phyloP scores from a whole-genome alignment of 2,329 filamentous ascomycete species.

The Fusarium hainanense region DNA sequence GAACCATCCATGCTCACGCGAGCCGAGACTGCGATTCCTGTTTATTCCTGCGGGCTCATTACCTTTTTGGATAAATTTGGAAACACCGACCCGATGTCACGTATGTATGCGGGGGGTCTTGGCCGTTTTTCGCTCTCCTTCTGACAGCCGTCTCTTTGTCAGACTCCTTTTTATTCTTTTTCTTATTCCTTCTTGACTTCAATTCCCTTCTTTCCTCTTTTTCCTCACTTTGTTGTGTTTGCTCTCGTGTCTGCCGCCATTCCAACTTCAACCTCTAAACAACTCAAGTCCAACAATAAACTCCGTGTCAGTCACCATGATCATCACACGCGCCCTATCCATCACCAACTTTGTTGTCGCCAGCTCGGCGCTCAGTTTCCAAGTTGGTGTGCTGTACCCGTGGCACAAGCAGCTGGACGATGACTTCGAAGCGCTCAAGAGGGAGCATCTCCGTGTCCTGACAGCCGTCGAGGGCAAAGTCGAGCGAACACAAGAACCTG shows the following conservation, averaged over 20 bases:
- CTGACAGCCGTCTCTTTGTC: not conserved
- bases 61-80: constrained; percentile 37
- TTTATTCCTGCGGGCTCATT: constrained; percentile 32
- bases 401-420: constrained; percentile 75
- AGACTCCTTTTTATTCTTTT: constrained; percentile 10
- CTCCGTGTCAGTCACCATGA: constrained; percentile 28
- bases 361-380: constrained; percentile 72
- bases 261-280: not conserved
- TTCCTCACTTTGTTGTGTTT: constrained; percentile 17
- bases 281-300: not conserved
- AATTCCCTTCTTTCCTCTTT: constrained; percentile 1
- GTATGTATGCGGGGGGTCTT: constrained; percentile 29
- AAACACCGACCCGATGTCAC: constrained; percentile 32
- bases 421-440: constrained; percentile 59
- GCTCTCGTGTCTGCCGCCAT: constrained; percentile 2
- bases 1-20: constrained; percentile 30
- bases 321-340: constrained; percentile 45
- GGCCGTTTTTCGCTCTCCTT: constrained; percentile 9
- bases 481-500: constrained; percentile 16
- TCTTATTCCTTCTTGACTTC: constrained; percentile 1
- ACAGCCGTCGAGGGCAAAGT: constrained; percentile 26
- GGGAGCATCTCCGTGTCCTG: constrained; percentile 42
- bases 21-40: constrained; percentile 25
- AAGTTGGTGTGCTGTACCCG: constrained; percentile 76
- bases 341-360: constrained; percentile 69